Conservation (phyloP, 78 protist species). For the Parvularia atlantis region DNA sequence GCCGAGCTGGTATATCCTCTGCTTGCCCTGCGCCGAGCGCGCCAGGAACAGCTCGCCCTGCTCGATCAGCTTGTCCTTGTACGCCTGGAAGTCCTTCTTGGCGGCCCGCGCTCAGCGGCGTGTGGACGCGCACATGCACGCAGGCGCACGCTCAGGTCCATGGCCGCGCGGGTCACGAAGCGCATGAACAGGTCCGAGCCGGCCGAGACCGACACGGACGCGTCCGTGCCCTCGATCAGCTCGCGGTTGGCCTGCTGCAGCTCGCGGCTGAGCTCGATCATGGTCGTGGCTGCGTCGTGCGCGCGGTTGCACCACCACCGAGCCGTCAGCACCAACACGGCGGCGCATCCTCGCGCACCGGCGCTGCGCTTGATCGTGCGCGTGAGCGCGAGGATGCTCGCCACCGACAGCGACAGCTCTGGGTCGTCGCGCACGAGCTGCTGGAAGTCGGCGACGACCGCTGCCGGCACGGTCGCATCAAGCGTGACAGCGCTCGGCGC, state of each 20-base stretch:
- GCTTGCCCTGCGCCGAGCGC: slow-evolving; percentile 25
- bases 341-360: no score
- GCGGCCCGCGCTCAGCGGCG: background rate
- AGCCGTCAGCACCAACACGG: no score
- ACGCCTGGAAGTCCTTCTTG: slow-evolving; percentile 35
- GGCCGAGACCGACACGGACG: background rate
- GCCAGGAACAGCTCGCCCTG: slow-evolving; percentile 45
- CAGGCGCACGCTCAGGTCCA: background rate
- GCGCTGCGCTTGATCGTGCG: no score
- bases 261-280: slow-evolving; percentile 1
- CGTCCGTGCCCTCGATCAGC: background rate
- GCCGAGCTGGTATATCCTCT: slow-evolving; percentile 48
- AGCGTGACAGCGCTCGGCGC: no score
- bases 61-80: slow-evolving; percentile 39
- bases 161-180: background rate
- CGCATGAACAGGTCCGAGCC: slow-evolving; percentile 10
- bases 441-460: no score
- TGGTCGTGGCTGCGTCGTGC: slow-evolving; percentile 15
- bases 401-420: no score
- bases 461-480: no score
- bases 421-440: no score
- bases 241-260: background rate
- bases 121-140: background rate
- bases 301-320: no score
- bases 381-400: no score